Conservation (phyloP, 1,139 yeast genomes). For the Nakaseomyces kungkrabaensis region DNA sequence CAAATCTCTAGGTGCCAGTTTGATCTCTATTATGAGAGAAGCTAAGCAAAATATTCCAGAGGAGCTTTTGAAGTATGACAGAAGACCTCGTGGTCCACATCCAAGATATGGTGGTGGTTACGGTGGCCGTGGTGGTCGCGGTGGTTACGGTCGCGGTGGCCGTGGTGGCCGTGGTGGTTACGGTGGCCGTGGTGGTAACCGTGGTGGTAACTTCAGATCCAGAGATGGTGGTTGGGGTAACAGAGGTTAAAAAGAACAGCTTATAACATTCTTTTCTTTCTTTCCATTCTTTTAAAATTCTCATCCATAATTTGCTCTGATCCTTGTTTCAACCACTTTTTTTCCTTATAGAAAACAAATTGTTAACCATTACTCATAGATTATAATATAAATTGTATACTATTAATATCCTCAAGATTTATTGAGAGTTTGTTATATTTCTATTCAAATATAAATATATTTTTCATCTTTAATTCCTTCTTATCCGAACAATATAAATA, state of each 20-base stretch:
- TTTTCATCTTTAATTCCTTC: neutral
- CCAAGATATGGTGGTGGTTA: constrained; percentile 53
- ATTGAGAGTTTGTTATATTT: neutral
- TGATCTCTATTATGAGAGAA: constrained; percentile 84
- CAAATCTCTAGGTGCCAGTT: constrained; percentile 81
- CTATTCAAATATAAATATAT: no score
- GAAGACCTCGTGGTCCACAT: constrained; percentile 33
- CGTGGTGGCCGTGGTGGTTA: constrained; percentile 32
- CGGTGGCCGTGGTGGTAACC: constrained; percentile 29
- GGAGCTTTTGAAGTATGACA: constrained; percentile 40
- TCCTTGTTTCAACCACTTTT: neutral
- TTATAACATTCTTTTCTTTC: neutral
- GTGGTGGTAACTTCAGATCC: constrained; percentile 15
- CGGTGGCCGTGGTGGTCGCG: constrained; percentile 41
- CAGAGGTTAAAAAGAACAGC: constrained; percentile 8
- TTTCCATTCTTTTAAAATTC: neutral
- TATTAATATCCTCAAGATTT: neutral
- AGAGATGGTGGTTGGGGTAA: constrained; percentile 27
- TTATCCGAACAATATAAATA: neutral
- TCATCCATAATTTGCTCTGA: neutral
- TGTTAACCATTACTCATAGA: no score
- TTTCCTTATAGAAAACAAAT: no score
- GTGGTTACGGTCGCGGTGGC: constrained; percentile 38
- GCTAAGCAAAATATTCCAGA: constrained; percentile 85
- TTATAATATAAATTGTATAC: neutral